Conservation (phyloP, 2,329 filamentous ascomycete species). For the Alternaria sp. region DNA sequence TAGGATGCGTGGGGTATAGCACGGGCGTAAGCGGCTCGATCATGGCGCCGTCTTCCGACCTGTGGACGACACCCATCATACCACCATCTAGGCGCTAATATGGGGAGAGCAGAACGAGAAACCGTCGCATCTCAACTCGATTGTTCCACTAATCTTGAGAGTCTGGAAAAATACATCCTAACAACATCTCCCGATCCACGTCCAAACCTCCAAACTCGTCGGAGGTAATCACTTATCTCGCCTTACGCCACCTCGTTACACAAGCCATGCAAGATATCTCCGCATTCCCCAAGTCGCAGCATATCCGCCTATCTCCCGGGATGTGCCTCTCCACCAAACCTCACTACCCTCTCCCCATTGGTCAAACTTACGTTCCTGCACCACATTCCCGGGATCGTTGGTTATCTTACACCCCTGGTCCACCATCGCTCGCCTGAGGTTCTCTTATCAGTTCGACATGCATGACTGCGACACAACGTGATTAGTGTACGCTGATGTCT, state of each 20-base stretch:
- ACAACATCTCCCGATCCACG: not conserved
- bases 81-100: not conserved
- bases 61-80: not conserved
- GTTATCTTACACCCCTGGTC: conserved; percentile 5
- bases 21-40: conserved; percentile 6
- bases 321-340: not conserved
- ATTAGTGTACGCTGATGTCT: conserved; percentile 7
- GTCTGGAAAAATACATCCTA: not conserved
- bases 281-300: not conserved
- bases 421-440: not conserved
- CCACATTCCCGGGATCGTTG: conserved; percentile 3
- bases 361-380: conserved; percentile 2
- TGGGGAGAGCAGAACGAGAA: not conserved
- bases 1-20: conserved; percentile 15
- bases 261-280: conserved; percentile 3
- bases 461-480: conserved; percentile 4
- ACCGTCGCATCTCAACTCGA: no score
- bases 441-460: conserved; percentile 17
- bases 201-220: not conserved
- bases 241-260: conserved; percentile 21
- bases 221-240: conserved; percentile 5
- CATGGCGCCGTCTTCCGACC: not conserved
- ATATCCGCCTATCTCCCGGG: conserved; percentile 12
- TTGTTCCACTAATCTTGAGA: no score
- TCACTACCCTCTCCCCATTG: not conserved